These are phyloP conservation scores for Thalassiosira ordinaria DNA, from an alignment of 352 stramenopile species.

Conservation along the genomic window DNA sequence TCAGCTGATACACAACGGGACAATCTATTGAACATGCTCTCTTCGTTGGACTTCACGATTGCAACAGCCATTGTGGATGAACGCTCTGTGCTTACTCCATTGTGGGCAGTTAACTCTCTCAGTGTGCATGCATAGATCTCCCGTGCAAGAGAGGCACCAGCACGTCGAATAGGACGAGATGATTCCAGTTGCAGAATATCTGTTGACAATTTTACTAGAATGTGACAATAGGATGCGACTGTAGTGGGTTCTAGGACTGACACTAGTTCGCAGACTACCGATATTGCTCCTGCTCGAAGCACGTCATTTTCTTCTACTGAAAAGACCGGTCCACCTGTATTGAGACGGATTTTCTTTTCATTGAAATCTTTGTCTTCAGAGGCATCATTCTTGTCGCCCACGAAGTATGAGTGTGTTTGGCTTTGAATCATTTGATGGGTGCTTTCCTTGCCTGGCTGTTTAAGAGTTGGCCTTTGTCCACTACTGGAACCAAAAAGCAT, in stretches of 20 bases:
- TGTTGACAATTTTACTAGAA: slow-evolving; percentile 57
- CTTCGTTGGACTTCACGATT: slow-evolving; percentile 60
- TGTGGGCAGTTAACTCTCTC: slow-evolving; percentile 40
- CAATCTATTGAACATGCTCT: slow-evolving; percentile 55
- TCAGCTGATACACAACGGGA: slow-evolving; percentile 37
- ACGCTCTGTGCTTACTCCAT: slow-evolving; percentile 12
- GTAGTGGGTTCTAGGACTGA: slow-evolving; percentile 35
- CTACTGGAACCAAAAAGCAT: slow-evolving; percentile 66
- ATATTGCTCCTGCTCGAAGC: slow-evolving; percentile 67
- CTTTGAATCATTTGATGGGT: slow-evolving; percentile 49
- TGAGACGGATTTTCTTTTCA: slow-evolving; percentile 67
- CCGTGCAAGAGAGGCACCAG: slow-evolving; percentile 63
- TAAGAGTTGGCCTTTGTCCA: slow-evolving; percentile 7
- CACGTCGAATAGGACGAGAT: slow-evolving; percentile 63
- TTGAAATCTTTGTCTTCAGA: slow-evolving; percentile 32
- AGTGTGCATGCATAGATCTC: slow-evolving; percentile 68
- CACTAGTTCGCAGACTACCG: slow-evolving; percentile 71
- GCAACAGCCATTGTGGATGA: slow-evolving; percentile 54
- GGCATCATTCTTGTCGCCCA: slow-evolving; percentile 28
- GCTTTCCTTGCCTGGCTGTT: slow-evolving; percentile 7
- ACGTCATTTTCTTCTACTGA: slow-evolving; percentile 73
- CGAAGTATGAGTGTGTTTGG: slow-evolving; percentile 72
- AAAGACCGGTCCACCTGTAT: slow-evolving; percentile 81
- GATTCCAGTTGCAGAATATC: slow-evolving; percentile 64
- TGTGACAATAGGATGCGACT: slow-evolving; percentile 61